A percentile compares a stretch with the other conserved stretches of the same genome.
phyloP scores from a whole-genome alignment of 139 green algal genomes.

The Chlorella sp. region DNA sequence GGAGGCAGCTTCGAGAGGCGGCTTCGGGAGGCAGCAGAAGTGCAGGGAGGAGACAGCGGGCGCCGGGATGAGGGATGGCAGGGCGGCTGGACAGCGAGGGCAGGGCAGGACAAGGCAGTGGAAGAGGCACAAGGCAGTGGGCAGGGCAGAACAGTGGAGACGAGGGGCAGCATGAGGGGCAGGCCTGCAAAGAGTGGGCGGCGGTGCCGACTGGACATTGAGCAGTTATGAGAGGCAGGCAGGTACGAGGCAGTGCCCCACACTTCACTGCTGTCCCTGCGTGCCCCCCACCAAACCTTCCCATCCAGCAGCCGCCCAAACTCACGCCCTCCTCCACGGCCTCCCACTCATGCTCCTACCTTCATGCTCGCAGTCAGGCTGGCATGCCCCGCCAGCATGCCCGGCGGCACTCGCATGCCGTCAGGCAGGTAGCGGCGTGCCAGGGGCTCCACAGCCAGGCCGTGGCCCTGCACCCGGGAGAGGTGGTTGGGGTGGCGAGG shows the following conservation, averaged over 20 bases:
- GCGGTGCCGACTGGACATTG: not conserved
- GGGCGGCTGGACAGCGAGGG: too few species aligned
- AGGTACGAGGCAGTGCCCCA: not conserved
- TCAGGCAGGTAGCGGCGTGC: constrained; percentile 78
- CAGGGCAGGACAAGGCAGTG: not conserved
- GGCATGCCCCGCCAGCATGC: constrained; percentile 53
- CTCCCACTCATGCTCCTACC: not conserved
- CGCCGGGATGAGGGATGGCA: too few species aligned
- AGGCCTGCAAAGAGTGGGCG: not conserved
- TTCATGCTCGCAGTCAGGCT: constrained; percentile 60
- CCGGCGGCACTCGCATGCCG: constrained; percentile 36
- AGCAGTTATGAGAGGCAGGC: not conserved
- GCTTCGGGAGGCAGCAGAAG: not conserved
- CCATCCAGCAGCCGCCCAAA: not conserved
- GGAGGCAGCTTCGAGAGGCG: too few species aligned
- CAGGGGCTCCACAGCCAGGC: constrained; percentile 75
- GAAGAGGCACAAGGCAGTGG: not conserved
- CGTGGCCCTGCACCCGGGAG: constrained; percentile 10
- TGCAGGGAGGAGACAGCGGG: not conserved
- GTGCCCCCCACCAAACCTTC: not conserved
- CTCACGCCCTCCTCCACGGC: not conserved
- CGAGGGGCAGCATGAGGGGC: too few species aligned
- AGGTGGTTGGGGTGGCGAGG: not conserved
- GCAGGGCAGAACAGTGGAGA: too few species aligned
- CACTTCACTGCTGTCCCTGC: not conserved